Base-by-base conservation (phyloP, 352 stramenopile species). In the Peronosclerospora sorghi region DNA sequence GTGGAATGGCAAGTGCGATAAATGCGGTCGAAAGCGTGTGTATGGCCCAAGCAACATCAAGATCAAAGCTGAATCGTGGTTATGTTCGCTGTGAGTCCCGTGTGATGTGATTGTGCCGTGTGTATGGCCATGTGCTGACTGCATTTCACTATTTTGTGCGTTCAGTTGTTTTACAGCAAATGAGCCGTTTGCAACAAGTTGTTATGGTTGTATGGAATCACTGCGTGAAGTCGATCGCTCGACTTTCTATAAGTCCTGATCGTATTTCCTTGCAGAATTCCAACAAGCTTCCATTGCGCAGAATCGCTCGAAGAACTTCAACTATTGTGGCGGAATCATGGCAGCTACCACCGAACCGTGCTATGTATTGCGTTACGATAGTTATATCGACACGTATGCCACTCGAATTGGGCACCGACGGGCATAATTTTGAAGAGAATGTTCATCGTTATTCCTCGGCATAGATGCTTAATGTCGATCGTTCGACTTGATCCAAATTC, bases 21-120 rank as follows among this genome's bases (percentile, higher is more conserved):
- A 62, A 38, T 87, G 74, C 45, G 47, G 30, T 0, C 59, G 45
- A 2, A 64, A 65, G 36, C 69, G 74, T n/a, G 51, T 75, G 48
- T 84, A 78, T 51, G 50, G 62, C 1, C 46, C 57, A 1, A 84
- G 67, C 44, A 61, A 65, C 35, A 59, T 68, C 9, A 65, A 59
- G 15, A 76, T 84, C 36, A 39, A 41, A 28, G 32, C 46, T 5
- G 52, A 58, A 12, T 73, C 68, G 23, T 86, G 74, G 74, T 51
- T 86, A n/a, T 86, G 74, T 42, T 77, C 67, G 8, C 62, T 86
- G 74, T 86, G 56, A 39, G 68, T 65, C 9, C 27, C 19, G 26
- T 15, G 9, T 15, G 8, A 13, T 40, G 41, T 18, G 27, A 26
- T 48, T 29, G n/a, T 8, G 21, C 13, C 35, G 20, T 7, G 9